Conservation (phyloP, 2,329 filamentous ascomycete genomes). For the Ilyonectria mors-panacis region DNA sequence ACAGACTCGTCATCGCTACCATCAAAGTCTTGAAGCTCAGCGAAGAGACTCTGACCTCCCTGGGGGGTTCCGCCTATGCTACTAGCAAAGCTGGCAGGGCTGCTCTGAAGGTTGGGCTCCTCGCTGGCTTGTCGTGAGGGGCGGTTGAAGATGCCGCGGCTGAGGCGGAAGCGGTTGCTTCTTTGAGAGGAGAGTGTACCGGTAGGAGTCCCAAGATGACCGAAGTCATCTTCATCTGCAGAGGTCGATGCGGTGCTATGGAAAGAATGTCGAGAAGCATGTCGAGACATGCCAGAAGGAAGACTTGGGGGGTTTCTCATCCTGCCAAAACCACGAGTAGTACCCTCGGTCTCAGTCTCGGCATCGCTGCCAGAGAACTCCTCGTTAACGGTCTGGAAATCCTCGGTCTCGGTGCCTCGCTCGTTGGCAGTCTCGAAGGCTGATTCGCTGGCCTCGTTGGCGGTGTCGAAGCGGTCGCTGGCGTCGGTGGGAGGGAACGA, state of each 20-base stretch:
- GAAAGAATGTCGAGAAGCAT: constrained; percentile 76
- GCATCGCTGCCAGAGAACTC: constrained; percentile 81
- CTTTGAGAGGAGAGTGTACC: constrained; percentile 74
- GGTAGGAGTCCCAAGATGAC: constrained; percentile 73
- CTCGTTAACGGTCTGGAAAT: constrained; percentile 94
- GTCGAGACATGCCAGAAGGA: constrained; percentile 55
- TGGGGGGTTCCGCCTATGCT: constrained; percentile 66
- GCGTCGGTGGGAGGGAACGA: constrained; percentile 59
- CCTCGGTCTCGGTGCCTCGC: constrained; percentile 88
- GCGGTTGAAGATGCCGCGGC: constrained; percentile 72
- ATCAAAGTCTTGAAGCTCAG: constrained; percentile 87
- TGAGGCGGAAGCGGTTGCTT: constrained; percentile 77
- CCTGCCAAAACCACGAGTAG: constrained; percentile 59
- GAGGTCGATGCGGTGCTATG: constrained; percentile 93
- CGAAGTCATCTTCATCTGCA: constrained; percentile 76
- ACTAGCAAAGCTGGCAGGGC: constrained; percentile 70
- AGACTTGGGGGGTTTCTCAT: constrained; percentile 61
- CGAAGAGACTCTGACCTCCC: constrained; percentile 84
- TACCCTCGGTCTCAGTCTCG: constrained; percentile 91
- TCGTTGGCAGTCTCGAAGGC: constrained; percentile 82
- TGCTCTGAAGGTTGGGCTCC: constrained; percentile 70
- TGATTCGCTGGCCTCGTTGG: constrained; percentile 80
- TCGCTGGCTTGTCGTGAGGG: constrained; percentile 75
- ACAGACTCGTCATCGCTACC: constrained; percentile 81
- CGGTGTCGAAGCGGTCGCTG: constrained; percentile 83